These are phyloP conservation scores for Decorospora gaudefroyi DNA, from an alignment of 2,329 filamentous ascomycete genomes.

Conservation along the genomic window DNA sequence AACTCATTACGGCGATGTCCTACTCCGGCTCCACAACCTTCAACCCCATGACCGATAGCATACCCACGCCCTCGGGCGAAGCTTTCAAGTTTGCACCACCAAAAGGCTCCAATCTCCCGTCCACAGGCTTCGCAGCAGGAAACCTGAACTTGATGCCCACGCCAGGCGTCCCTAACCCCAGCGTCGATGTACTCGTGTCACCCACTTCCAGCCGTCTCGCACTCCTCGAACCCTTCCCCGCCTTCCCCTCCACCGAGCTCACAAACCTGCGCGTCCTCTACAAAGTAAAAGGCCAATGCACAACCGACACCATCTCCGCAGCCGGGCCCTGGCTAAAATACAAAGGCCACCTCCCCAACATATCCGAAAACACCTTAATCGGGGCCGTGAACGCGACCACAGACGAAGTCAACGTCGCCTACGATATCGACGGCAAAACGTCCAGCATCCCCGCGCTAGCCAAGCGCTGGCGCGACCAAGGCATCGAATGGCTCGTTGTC, in stretches of 20 bases:
- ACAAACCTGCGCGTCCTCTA: slow-evolving; percentile 81
- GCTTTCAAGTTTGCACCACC: slow-evolving; percentile 85
- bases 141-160: slow-evolving; percentile 74
- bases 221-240: slow-evolving; percentile 83
- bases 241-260: slow-evolving; percentile 79
- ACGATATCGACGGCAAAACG: slow-evolving; percentile 76
- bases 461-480: slow-evolving; percentile 75
- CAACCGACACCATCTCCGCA: slow-evolving; percentile 97
- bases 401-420: slow-evolving; percentile 87
- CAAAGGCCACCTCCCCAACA: slow-evolving; percentile 98
- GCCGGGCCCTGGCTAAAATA: slow-evolving; percentile 98
- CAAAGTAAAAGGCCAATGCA: slow-evolving; percentile 97
- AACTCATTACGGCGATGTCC: slow-evolving; percentile 94
- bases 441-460: slow-evolving; percentile 87
- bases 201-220: slow-evolving; percentile 90
- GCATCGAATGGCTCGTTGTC: slow-evolving; percentile 85
- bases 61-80: slow-evolving; percentile 78
- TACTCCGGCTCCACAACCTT: slow-evolving; percentile 93
- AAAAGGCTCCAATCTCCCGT: slow-evolving; percentile 62
- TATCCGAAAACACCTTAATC: slow-evolving; percentile 95
- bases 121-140: slow-evolving; percentile 79
- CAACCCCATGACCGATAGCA: slow-evolving; percentile 88
- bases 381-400: slow-evolving; percentile 92
- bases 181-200: slow-evolving; percentile 74
- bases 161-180: slow-evolving; percentile 71